Percentiles rank a stretch among this genome's conserved stretches.
These are phyloP conservation scores for Candida gorgasii DNA, from an alignment of 805 yeast species.

Conservation along the genomic window DNA sequence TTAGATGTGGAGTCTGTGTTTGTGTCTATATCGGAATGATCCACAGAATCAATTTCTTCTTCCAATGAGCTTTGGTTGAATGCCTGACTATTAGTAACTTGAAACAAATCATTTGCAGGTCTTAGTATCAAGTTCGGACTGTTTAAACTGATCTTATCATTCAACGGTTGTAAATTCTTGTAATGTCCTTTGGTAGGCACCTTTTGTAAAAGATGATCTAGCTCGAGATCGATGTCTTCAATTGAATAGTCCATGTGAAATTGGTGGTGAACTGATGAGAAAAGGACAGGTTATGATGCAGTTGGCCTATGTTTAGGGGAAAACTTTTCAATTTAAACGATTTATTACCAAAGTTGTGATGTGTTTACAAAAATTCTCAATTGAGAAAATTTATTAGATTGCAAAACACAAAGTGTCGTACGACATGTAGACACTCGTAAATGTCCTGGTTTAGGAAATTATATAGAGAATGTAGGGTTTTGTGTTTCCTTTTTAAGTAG, in stretches of 20 bases:
- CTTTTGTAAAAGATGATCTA: constrained; percentile 11
- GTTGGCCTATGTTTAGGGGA: background rate
- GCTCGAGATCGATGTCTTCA: constrained; percentile 10
- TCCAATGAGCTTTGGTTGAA: no score
- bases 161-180: constrained; percentile 4
- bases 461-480: background rate
- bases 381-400: constrained; percentile 10
- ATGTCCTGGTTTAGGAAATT: background rate
- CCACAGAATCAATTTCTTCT: background rate
- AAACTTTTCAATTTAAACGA: constrained; percentile 7
- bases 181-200: constrained; percentile 4
- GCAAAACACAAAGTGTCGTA: constrained; percentile 5
- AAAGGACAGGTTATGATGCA: background rate
- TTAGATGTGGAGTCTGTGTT: constrained; percentile 1
- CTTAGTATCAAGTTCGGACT: constrained; percentile 5
- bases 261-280: background rate
- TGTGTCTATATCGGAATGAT: constrained; percentile 21
- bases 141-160: constrained; percentile 7
- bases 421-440: constrained; percentile 3
- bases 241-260: constrained; percentile 5
- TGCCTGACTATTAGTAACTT: constrained; percentile 14
- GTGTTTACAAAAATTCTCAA: constrained; percentile 11
- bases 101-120: constrained; percentile 15
- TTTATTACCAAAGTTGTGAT: background rate
- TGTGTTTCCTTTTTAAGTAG: background rate